These are phyloP conservation scores for Discostella stelligeroides DNA, from an alignment of 108 stramenopile species.

Conservation along the genomic window DNA sequence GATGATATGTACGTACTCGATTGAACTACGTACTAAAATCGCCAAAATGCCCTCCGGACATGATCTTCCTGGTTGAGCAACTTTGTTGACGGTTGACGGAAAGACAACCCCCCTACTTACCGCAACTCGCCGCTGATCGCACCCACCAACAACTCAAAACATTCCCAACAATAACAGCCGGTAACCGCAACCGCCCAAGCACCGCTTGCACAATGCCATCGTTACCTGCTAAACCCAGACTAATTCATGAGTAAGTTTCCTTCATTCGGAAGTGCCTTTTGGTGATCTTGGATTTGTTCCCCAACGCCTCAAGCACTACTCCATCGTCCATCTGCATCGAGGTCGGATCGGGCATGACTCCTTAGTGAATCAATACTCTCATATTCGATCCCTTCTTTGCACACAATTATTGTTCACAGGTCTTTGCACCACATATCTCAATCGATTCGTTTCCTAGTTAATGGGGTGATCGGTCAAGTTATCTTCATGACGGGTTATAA, in stretches of 20 bases:
- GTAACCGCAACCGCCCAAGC: too few relatives aligned
- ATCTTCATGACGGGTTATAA: slow-evolving; percentile 85
- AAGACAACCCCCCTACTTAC: too few relatives aligned
- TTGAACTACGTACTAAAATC: too few relatives aligned
- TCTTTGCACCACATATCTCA: slow-evolving; percentile 67
- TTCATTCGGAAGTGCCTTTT: background rate
- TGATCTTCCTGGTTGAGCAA: too few relatives aligned
- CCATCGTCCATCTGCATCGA: background rate
- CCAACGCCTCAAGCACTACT: background rate
- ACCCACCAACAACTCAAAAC: too few relatives aligned
- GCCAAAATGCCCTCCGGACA: too few relatives aligned
- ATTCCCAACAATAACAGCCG: too few relatives aligned
- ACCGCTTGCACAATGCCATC: slow-evolving; percentile 19
- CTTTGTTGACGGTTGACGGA: too few relatives aligned
- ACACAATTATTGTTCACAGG: slow-evolving; percentile 13
- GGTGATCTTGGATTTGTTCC: background rate
- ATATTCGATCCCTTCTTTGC: slow-evolving; percentile 1
- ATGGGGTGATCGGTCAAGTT: slow-evolving; percentile 71
- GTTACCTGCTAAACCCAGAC: slow-evolving; percentile 25
- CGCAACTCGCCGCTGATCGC: too few relatives aligned
- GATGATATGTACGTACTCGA: too few relatives aligned
- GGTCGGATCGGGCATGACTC: background rate
- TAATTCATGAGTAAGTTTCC: slow-evolving; percentile 40
- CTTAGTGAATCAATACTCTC: slow-evolving; percentile 7
- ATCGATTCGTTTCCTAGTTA: slow-evolving; percentile 76